These are phyloP conservation scores for Phlegmacium glaucopus DNA, from an alignment of 768 basidiomycete genomes.

Conservation along the genomic window DNA sequence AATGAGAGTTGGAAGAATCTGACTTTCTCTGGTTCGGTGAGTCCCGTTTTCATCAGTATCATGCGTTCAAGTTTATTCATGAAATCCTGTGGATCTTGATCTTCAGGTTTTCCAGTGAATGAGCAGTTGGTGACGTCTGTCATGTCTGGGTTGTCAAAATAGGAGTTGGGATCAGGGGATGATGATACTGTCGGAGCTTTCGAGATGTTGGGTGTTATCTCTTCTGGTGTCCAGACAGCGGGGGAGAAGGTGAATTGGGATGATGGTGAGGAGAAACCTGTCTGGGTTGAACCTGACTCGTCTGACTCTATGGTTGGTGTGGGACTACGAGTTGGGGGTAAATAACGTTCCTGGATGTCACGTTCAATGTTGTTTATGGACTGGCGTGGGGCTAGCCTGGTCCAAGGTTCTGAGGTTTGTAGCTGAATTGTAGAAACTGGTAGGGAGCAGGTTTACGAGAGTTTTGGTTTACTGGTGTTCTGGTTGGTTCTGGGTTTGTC, in stretches of 20 bases:
- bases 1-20: background rate
- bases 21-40: background rate
- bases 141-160: background rate
- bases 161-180: background rate
- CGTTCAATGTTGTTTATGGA: no score
- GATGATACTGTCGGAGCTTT: background rate
- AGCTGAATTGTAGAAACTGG: no score
- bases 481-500: no score
- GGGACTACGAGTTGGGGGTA: background rate
- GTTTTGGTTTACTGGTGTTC: no score
- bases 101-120: background rate
- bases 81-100: constrained; percentile 16
- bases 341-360: no score
- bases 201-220: background rate
- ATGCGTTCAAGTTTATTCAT: constrained; percentile 11
- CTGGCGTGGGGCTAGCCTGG: no score
- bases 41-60: background rate
- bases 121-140: background rate
- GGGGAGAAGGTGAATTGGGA: background rate
- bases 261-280: background rate
- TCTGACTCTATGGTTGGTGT: background rate
- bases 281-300: background rate
- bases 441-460: no score
- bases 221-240: background rate
- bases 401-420: no score